Conservation (phyloP, 768 basidiomycete genomes). For the Lactarius quietus region DNA sequence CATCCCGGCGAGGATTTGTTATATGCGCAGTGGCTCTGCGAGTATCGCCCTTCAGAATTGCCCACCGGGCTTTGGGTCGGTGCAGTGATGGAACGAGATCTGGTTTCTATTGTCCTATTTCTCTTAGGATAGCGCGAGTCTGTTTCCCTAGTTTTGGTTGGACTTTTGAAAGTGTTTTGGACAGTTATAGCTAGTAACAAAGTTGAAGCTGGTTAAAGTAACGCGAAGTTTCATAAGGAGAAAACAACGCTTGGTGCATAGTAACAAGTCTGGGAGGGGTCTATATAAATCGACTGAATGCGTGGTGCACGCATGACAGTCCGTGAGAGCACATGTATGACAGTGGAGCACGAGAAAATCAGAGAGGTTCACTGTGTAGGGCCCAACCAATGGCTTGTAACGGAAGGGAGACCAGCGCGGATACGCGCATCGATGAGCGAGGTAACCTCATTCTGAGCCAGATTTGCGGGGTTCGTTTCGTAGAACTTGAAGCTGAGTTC, state of each 20-base stretch:
- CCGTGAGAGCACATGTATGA: no score
- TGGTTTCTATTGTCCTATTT: neutral
- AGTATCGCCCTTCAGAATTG: slow-evolving; percentile 60
- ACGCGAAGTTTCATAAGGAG: neutral
- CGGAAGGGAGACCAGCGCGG: neutral
- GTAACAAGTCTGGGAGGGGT: no score
- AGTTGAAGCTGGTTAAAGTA: neutral
- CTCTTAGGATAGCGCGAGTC: no score
- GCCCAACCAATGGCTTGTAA: no score
- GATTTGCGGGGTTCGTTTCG: no score
- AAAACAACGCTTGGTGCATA: neutral
- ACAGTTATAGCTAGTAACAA: neutral
- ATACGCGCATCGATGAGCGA: neutral
- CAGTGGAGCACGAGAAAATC: no score
- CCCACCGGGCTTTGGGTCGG: slow-evolving; percentile 58
- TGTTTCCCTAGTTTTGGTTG: neutral
- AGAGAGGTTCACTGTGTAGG: no score
- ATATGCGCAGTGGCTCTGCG: slow-evolving; percentile 71
- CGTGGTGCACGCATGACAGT: no score
- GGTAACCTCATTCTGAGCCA: neutral
- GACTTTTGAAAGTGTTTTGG: neutral
- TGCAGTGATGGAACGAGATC: slow-evolving; percentile 36
- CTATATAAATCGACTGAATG: no score
- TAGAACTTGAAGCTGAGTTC: neutral
- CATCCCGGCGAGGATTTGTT: slow-evolving; percentile 65